Evolutionary conservation across 164 flowering plant species (phyloP).

Genomic region (Hamamelis virginiana): DNA sequence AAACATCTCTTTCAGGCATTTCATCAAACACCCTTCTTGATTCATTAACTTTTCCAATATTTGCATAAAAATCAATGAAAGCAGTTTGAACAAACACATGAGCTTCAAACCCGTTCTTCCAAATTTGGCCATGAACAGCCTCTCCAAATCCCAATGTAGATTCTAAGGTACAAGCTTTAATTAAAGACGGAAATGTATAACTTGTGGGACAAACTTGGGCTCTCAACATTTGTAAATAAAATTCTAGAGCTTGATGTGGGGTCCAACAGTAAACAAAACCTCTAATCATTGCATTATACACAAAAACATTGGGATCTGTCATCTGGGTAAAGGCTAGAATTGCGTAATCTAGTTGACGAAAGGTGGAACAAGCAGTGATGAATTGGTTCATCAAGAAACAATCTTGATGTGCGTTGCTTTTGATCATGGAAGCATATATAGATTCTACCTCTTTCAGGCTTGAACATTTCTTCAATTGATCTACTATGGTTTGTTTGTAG

Average conservation of each 20-base stretch:
- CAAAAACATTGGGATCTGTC: constrained; percentile 62
- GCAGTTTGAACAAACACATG: constrained; percentile 66
- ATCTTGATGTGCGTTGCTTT: constrained; percentile 45
- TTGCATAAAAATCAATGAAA: constrained; percentile 59
- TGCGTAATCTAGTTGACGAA: constrained; percentile 41
- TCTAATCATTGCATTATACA: constrained; percentile 70
- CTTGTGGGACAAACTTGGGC: constrained; percentile 46
- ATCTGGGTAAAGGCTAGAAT: constrained; percentile 44
- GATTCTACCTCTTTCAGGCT: constrained; percentile 34
- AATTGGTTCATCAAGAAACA: constrained; percentile 63
- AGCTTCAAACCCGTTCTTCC: constrained; percentile 59
- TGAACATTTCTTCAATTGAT: constrained; percentile 38
- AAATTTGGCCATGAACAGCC: constrained; percentile 55
- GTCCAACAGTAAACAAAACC: constrained; percentile 37
- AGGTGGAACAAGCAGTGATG: constrained; percentile 41
- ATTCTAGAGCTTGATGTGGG: constrained; percentile 40
- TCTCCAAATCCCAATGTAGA: constrained; percentile 39
- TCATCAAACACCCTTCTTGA: constrained; percentile 67
- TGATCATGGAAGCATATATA: constrained; percentile 50
- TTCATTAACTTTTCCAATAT: constrained; percentile 27
- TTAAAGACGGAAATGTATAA: constrained; percentile 62
- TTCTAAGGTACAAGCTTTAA: constrained; percentile 53
- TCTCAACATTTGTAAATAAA: constrained; percentile 43
- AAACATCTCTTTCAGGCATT: constrained; percentile 73
- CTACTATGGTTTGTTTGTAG: constrained; percentile 10